Evolutionary conservation across 352 stramenopile genomes (phyloP).

Genomic region (Blastocystis sp.): DNA sequence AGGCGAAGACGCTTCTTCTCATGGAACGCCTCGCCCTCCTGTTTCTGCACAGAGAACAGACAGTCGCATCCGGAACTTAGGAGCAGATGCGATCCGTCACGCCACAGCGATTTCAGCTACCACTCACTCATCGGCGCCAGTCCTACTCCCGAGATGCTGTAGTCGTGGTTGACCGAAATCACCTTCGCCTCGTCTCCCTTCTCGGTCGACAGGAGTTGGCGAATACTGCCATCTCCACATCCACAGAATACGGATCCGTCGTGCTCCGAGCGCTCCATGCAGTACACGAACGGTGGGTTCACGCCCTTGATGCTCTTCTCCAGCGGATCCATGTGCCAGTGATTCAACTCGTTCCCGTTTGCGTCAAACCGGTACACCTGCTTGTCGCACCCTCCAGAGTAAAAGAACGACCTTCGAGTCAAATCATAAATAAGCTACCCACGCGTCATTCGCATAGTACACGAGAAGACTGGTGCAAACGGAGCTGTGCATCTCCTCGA

Average conservation of each 20-base stretch:
- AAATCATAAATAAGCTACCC: not conserved
- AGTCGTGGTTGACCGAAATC: not conserved
- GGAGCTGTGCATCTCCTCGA: not conserved
- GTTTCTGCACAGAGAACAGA: not conserved
- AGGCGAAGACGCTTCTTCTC: not conserved
- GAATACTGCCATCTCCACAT: slow-evolving; percentile 1
- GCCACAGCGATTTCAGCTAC: slow-evolving; percentile 3
- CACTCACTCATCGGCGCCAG: not conserved
- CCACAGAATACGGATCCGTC: not conserved
- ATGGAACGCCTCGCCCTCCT: not conserved
- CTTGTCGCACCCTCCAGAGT: slow-evolving; percentile 1
- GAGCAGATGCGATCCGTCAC: not conserved
- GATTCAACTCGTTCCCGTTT: not conserved
- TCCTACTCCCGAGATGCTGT: not conserved
- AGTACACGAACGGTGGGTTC: slow-evolving; percentile 13
- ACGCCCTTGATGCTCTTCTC: not conserved
- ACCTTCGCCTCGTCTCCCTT: not conserved
- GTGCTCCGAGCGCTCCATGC: not conserved
- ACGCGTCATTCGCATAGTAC: not conserved
- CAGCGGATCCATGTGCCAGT: slow-evolving; percentile 8
- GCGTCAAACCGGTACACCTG: not conserved
- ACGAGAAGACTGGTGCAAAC: not conserved
- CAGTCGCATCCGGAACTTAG: not conserved
- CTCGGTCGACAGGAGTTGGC: not conserved
- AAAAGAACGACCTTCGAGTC: not conserved